Conservation (phyloP, 768 basidiomycete genomes). For the Termitomyces sp. region DNA sequence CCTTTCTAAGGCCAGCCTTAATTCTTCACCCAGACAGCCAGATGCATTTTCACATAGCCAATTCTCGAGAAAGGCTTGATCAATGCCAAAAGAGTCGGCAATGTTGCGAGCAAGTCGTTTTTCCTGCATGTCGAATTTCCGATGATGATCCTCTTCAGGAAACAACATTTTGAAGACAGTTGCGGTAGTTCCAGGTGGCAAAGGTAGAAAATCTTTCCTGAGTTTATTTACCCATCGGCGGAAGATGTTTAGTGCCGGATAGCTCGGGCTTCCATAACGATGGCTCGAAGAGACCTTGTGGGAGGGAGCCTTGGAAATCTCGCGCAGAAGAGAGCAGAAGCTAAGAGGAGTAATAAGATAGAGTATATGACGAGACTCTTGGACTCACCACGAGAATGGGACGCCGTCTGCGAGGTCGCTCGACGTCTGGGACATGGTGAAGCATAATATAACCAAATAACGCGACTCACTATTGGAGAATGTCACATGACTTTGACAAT, state of each 20-base stretch:
- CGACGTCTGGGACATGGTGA: conserved; percentile 11
- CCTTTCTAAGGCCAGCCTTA: conserved; percentile 39
- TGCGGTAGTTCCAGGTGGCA: conserved; percentile 49
- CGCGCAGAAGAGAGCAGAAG: conserved; percentile 44
- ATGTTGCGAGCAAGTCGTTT: conserved; percentile 48
- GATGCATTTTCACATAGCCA: conserved; percentile 39
- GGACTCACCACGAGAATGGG: conserved; percentile 24
- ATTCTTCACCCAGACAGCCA: conserved; percentile 71
- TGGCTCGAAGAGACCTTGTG: conserved; percentile 19
- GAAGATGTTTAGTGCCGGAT: conserved; percentile 37
- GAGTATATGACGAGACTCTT: not conserved
- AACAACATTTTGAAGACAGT: conserved; percentile 75
- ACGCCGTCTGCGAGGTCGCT: conserved; percentile 12
- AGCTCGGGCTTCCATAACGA: conserved; percentile 16
- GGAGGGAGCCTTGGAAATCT: conserved; percentile 33
- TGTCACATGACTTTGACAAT: not conserved
- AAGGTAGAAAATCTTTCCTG: conserved; percentile 34
- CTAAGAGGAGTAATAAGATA: conserved; percentile 22
- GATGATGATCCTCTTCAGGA: conserved; percentile 68
- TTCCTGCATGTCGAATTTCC: conserved; percentile 76
- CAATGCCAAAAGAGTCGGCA: conserved; percentile 39
- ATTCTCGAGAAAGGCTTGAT: conserved; percentile 21
- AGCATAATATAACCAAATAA: conserved; percentile 5
- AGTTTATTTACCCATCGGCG: conserved; percentile 40
- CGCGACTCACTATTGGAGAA: not conserved